These are phyloP conservation scores for Didymella segeticola DNA, from an alignment of 2,329 filamentous ascomycete genomes.

Conservation along the genomic window DNA sequence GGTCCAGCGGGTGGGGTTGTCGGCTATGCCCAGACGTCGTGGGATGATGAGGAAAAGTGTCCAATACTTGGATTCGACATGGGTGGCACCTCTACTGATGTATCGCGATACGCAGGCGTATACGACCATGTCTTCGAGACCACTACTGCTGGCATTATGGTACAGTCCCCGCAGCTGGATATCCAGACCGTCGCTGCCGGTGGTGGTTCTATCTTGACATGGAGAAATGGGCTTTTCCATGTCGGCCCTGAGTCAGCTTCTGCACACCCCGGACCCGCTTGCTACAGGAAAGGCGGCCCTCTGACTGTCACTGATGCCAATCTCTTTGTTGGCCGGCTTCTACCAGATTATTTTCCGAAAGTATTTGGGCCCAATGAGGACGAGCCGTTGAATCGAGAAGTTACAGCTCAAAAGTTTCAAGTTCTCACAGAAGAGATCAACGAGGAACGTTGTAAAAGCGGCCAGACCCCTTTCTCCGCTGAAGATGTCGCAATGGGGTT, in stretches of 20 bases:
- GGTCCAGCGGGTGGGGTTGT: slow-evolving; percentile 49
- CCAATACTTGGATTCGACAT: slow-evolving; percentile 42
- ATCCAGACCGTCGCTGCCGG: slow-evolving; percentile 73
- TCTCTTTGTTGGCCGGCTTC: slow-evolving; percentile 76
- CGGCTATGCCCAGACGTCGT: slow-evolving; percentile 42
- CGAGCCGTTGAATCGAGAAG: slow-evolving; percentile 73
- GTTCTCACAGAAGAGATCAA: slow-evolving; percentile 73
- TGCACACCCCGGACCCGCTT: slow-evolving; percentile 84
- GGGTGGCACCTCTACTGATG: slow-evolving; percentile 44
- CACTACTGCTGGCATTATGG: slow-evolving; percentile 39
- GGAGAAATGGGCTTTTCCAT: slow-evolving; percentile 82
- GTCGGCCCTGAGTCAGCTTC: slow-evolving; percentile 86
- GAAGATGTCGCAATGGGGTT: slow-evolving; percentile 89
- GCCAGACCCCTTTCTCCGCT: slow-evolving; percentile 60
- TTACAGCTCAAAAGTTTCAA: slow-evolving; percentile 73
- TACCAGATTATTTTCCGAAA: slow-evolving; percentile 88
- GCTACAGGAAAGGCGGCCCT: slow-evolving; percentile 85
- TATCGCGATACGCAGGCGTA: slow-evolving; percentile 41
- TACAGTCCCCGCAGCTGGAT: slow-evolving; percentile 42
- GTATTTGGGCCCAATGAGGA: slow-evolving; percentile 89
- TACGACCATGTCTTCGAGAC: slow-evolving; percentile 43
- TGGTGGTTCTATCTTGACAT: slow-evolving; percentile 80
- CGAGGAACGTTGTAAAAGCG: slow-evolving; percentile 65
- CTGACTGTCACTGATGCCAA: slow-evolving; percentile 89
- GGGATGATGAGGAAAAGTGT: slow-evolving; percentile 27